Evolutionary conservation across 495 filamentous ascomycete species (phyloP).

Genomic region (Daldinia bambusicola): DNA sequence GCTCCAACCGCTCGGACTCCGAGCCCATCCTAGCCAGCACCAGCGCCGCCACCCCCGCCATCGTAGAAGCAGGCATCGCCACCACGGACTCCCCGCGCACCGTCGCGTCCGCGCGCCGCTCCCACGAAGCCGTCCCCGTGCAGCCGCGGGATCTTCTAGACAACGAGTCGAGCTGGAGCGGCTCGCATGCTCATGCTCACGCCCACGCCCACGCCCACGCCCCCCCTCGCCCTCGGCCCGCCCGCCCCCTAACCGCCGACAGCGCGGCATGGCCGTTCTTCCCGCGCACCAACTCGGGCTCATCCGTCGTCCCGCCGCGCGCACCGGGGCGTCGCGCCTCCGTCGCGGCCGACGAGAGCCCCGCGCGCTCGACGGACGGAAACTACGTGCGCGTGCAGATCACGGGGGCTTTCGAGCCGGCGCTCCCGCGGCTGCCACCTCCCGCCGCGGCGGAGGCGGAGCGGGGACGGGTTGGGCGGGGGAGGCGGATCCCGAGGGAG

Average conservation of each 20-base stretch:
- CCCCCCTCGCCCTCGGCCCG: no score
- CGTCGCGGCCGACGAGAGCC: constrained; percentile 1
- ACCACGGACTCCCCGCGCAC: neutral
- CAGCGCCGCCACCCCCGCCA: neutral
- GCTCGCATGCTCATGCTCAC: no score
- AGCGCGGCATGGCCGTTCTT: neutral
- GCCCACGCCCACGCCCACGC: no score
- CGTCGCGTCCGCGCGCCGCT: neutral
- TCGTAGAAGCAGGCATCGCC: neutral
- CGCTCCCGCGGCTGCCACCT: neutral
- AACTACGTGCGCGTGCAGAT: constrained; percentile 23
- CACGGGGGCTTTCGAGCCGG: neutral
- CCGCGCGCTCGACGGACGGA: neutral
- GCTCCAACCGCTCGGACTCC: constrained; percentile 1
- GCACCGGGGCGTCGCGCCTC: neutral
- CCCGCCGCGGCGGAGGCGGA: no score
- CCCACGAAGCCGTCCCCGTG: constrained; percentile 7
- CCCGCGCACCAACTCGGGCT: constrained; percentile 2
- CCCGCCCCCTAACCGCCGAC: neutral
- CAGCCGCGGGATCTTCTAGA: neutral
- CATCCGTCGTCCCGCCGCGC: neutral
- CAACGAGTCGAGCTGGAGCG: neutral
- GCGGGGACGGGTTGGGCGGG: neutral
- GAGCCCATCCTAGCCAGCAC: neutral
- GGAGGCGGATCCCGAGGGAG: neutral